Base-by-base conservation (phyloP, 352 stramenopile species). In the Globisporangium emineosum region DNA sequence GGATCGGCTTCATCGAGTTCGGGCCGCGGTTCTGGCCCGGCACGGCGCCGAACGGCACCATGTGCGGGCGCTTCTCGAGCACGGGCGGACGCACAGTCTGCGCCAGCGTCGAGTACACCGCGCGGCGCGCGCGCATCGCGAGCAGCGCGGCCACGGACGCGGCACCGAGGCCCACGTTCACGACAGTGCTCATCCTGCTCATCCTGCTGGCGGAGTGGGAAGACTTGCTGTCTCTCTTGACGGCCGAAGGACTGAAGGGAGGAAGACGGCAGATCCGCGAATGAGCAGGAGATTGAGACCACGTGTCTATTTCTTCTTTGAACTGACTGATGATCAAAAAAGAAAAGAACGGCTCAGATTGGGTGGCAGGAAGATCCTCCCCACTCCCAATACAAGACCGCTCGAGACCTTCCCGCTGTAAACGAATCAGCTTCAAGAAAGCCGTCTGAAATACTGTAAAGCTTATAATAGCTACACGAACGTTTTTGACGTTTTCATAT, bases 1-100 rank as follows among this genome's bases (percentile, higher is more conserved):
- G 65, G 23, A 93, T 77, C 27, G 94, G 94, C 64, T 96, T 88
- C 73, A 99, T 94, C 33, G 97, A 88, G 62, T 83, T 83, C 57
- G 81, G 66, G 0, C 89, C 89, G 42, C 89, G 86, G 70, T 95
- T 96, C 68, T 95, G 79, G 32, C 79, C 80, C 0, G 70, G 65
- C n/a, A 94, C 80, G 15, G 78, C 84, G 27, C 88, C 88, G 64
- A 96, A 93, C 7, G 83, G 83, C 49, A 94, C 86, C 80, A 91
- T 95, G 71, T 91, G 81, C 42, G 82, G 73, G 0, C 77, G 74
- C 71, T 91, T 92, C 57, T 83, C 71, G 9, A 92, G 73, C 62
- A 88, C 75, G 0, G 86, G 86, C 15, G 86, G 83, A 13, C 57
- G 70, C 37, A 79, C 56, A 57, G 68, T 71, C 47, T 76, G 62